These are phyloP conservation scores for Aspergillus eucalypticola DNA, from an alignment of 2,329 filamentous ascomycete genomes.

Conservation along the genomic window DNA sequence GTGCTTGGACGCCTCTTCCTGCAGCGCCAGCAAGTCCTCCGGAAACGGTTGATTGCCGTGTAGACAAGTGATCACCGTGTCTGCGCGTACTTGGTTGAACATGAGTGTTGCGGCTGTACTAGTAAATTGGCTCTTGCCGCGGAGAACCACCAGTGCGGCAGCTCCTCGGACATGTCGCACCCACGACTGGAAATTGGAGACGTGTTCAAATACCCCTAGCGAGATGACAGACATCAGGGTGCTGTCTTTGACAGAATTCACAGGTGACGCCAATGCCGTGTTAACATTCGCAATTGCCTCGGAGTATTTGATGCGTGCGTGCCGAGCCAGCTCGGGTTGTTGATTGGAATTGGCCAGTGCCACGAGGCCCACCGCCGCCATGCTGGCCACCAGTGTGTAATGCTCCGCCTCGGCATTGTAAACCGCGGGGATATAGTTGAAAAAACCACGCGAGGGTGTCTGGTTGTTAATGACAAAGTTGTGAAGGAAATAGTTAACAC, in stretches of 20 bases:
- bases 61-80: conserved; percentile 22
- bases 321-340: conserved; percentile 21
- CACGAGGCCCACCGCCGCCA: conserved; percentile 30
- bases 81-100: conserved; percentile 30
- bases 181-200: conserved; percentile 26
- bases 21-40: conserved; percentile 19
- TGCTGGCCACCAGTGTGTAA: conserved; percentile 24
- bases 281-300: conserved; percentile 28
- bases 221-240: conserved; percentile 32
- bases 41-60: conserved; percentile 19
- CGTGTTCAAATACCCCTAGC: conserved; percentile 29
- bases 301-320: conserved; percentile 27
- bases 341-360: conserved; percentile 26
- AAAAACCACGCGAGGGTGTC: conserved; percentile 22
- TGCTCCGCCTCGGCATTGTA: conserved; percentile 20
- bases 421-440: conserved; percentile 25
- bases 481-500: conserved; percentile 29
- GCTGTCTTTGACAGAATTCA: conserved; percentile 26
- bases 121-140: conserved; percentile 27
- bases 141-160: conserved; percentile 24
- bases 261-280: conserved; percentile 22
- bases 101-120: conserved; percentile 17
- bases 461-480: conserved; percentile 22
- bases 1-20: conserved; percentile 23
- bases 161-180: conserved; percentile 28